These are phyloP conservation scores for cucumber (Cucumis sativus) DNA, from an alignment of 306 rosid species.

Conservation along the genomic window Cucumber_9930_V3 NC_026657.2:35873001-35873500, in stretches of 20 bases:
- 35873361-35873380: not conserved
- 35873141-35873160: not conserved
- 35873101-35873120: not conserved
- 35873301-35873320: not conserved
- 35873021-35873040: too few relatives aligned
- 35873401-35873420: not conserved
- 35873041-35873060: too few relatives aligned
- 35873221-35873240: not conserved
- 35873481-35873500: not conserved
- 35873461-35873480: not conserved
- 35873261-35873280: not conserved
- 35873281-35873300: not conserved
- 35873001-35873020: too few relatives aligned
- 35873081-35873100: not conserved
- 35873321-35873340: not conserved
- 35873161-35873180: too few relatives aligned
- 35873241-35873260: not conserved
- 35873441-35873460: not conserved
- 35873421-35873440: not conserved
- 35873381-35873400: not conserved
- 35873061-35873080: too few relatives aligned
- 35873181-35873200: too few relatives aligned
- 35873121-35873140: not conserved
- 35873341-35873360: not conserved
- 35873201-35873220: not conserved